phyloP scores from a whole-genome alignment of 805 yeast species.

The Teunomyces stri region DNA sequence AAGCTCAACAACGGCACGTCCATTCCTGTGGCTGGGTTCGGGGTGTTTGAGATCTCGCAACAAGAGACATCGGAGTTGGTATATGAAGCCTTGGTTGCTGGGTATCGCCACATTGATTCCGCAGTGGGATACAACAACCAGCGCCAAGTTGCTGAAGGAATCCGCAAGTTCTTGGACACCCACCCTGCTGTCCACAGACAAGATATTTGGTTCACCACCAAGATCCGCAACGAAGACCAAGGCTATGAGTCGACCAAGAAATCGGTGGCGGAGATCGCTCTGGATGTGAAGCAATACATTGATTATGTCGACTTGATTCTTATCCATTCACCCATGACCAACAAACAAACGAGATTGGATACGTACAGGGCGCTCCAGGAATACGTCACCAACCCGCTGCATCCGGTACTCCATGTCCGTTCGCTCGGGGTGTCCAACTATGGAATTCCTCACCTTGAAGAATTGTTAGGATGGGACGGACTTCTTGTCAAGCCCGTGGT shows the following conservation, averaged over 20 bases:
- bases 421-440: slow-evolving; percentile 80
- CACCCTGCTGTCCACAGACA: slow-evolving; percentile 32
- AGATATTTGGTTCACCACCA: slow-evolving; percentile 38
- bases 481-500: slow-evolving; percentile 51
- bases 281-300: slow-evolving; percentile 28
- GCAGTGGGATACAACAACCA: slow-evolving; percentile 72
- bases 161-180: slow-evolving; percentile 49
- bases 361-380: slow-evolving; percentile 78
- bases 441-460: slow-evolving; percentile 58
- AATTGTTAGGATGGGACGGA: slow-evolving; percentile 54
- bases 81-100: slow-evolving; percentile 55
- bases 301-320: slow-evolving; percentile 41
- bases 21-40: slow-evolving; percentile 58
- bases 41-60: slow-evolving; percentile 47
- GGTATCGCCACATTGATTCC: slow-evolving; percentile 74
- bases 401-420: slow-evolving; percentile 45
- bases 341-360: slow-evolving; percentile 46
- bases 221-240: slow-evolving; percentile 27
- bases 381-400: slow-evolving; percentile 41
- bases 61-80: slow-evolving; percentile 43
- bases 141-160: slow-evolving; percentile 57
- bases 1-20: slow-evolving; percentile 52
- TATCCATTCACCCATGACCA: slow-evolving; percentile 52
- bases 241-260: slow-evolving; percentile 36
- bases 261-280: slow-evolving; percentile 29